Percentiles rank a stretch among this genome's conserved stretches.
Conservation (phyloP, 768 basidiomycete species). For the Agaricus subrufescens region DNA sequence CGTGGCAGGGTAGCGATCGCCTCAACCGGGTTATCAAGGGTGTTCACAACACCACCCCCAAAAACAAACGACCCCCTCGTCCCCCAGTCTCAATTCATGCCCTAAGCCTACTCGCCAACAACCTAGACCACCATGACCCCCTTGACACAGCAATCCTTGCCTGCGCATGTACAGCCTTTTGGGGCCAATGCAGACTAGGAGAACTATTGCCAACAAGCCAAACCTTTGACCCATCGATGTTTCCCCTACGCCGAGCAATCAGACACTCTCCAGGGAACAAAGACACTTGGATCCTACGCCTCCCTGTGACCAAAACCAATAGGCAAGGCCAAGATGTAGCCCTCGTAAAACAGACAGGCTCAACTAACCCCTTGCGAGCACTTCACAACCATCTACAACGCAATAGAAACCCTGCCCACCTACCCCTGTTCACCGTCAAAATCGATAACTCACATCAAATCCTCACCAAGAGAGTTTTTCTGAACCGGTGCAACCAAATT, state of each 20-base stretch:
- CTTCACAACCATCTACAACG: slow-evolving; percentile 17
- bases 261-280: slow-evolving; percentile 13
- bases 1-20: slow-evolving; percentile 22
- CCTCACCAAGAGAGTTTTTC: slow-evolving; percentile 9
- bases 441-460: neutral
- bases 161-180: slow-evolving; percentile 27
- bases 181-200: slow-evolving; percentile 25
- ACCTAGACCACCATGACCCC: slow-evolving; percentile 18
- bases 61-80: neutral
- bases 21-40: slow-evolving; percentile 18
- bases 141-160: slow-evolving; percentile 28
- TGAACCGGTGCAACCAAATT: slow-evolving; percentile 6
- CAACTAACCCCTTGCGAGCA: slow-evolving; percentile 15
- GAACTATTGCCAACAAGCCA: slow-evolving; percentile 16
- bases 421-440: slow-evolving; percentile 13
- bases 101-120: neutral
- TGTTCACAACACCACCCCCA: neutral
- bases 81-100: neutral
- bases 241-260: neutral
- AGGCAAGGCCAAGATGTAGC: slow-evolving; percentile 21
- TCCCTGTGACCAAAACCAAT: slow-evolving; percentile 29
- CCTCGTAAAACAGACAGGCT: slow-evolving; percentile 15
- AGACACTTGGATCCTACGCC: slow-evolving; percentile 14
- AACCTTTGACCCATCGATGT: slow-evolving; percentile 12
- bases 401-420: slow-evolving; percentile 15